These are phyloP conservation scores for Saturnispora saitoi DNA, from an alignment of 805 yeast species.

Conservation along the genomic window DNA sequence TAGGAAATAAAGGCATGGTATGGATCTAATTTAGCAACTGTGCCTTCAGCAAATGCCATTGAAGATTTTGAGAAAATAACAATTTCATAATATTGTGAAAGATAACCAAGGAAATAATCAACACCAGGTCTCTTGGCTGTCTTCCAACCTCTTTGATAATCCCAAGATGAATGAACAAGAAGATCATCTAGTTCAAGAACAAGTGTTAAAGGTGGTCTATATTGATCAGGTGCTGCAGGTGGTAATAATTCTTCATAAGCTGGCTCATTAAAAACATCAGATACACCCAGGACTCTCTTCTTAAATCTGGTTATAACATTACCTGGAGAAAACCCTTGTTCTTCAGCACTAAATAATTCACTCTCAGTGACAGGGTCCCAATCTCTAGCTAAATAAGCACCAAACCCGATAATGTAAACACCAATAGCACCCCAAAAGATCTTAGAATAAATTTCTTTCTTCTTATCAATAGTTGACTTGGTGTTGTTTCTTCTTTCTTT, in stretches of 20 bases:
- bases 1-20: slow-evolving; percentile 81
- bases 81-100: slow-evolving; percentile 92
- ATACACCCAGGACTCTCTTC: slow-evolving; percentile 64
- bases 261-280: slow-evolving; percentile 85
- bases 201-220: slow-evolving; percentile 84
- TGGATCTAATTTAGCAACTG: slow-evolving; percentile 87
- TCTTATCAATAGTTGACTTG: slow-evolving; percentile 62
- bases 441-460: slow-evolving; percentile 76
- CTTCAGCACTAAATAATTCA: slow-evolving; percentile 33
- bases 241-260: slow-evolving; percentile 90
- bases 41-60: slow-evolving; percentile 75
- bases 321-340: slow-evolving; percentile 61
- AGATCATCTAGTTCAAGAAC: slow-evolving; percentile 86
- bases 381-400: slow-evolving; percentile 66
- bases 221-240: slow-evolving; percentile 82
- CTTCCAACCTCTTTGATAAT: slow-evolving; percentile 89
- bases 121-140: slow-evolving; percentile 98
- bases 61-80: slow-evolving; percentile 83
- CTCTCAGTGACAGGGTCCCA: slow-evolving; percentile 75
- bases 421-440: slow-evolving; percentile 40
- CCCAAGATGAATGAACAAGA: slow-evolving; percentile 87
- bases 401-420: slow-evolving; percentile 40
- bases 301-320: slow-evolving; percentile 61
- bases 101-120: slow-evolving; percentile 90
- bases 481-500: slow-evolving; percentile 45